Conservation (phyloP, 2,329 filamentous ascomycete genomes). For the Colletotrichum zoysiae region DNA sequence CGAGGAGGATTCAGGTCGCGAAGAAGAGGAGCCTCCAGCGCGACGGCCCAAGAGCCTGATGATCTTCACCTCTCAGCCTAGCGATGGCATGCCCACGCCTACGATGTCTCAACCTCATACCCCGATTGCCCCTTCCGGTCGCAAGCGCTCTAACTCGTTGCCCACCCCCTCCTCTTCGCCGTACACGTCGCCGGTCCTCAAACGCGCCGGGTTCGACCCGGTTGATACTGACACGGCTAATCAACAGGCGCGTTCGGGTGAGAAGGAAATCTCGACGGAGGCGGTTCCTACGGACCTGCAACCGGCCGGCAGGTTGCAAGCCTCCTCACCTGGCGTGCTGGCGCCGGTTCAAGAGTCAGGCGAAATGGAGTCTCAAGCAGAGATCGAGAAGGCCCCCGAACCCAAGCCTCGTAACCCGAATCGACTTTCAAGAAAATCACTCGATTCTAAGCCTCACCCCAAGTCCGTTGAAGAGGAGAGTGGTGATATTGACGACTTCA, state of each 20-base stretch:
- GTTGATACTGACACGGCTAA: constrained; percentile 8
- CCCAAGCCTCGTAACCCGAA: constrained; percentile 40
- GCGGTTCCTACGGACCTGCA: constrained; percentile 12
- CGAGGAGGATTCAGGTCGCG: constrained; percentile 66
- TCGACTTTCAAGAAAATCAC: constrained; percentile 20
- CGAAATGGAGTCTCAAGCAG: constrained; percentile 1
- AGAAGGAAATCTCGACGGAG: constrained; percentile 39
- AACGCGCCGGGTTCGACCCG: constrained; percentile 34
- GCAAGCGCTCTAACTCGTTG: constrained; percentile 64
- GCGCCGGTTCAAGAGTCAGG: constrained; percentile 1
- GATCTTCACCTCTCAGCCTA: constrained; percentile 47
- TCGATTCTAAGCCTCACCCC: constrained; percentile 2
- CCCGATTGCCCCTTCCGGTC: constrained; percentile 50
- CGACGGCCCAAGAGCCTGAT: constrained; percentile 63
- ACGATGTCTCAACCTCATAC: constrained; percentile 52
- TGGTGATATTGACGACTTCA: constrained; percentile 61
- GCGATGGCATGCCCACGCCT: constrained; percentile 50
- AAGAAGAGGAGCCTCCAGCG: constrained; percentile 48
- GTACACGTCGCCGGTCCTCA: constrained; percentile 42
- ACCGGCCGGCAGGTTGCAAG: constrained; percentile 9
- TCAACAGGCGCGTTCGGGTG: constrained; percentile 13
- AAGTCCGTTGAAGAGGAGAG: constrained; percentile 56
- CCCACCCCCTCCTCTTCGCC: constrained; percentile 54
- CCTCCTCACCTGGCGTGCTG: constrained; percentile 9
- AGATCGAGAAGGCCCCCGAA: constrained; percentile 26